These are phyloP conservation scores for Mortierella polycephala DNA, from an alignment of 371 early-diverging fungal genomes.

Conservation along the genomic window DNA sequence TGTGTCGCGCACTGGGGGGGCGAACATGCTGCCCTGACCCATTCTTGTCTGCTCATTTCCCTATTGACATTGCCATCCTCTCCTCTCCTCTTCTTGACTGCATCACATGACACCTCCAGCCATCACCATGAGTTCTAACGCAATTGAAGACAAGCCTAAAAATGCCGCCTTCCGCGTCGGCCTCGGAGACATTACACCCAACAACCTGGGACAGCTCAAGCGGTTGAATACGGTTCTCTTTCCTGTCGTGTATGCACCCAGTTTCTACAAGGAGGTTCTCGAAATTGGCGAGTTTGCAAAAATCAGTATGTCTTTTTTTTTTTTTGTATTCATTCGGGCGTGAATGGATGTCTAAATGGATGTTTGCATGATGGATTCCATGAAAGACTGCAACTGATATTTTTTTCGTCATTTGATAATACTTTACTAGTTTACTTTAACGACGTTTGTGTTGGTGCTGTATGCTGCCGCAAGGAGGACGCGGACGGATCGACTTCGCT, in stretches of 20 bases:
- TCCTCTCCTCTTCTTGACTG: too few relatives aligned
- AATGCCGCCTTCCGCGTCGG: constrained; percentile 55
- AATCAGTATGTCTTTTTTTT: constrained; percentile 61
- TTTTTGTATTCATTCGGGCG: not conserved
- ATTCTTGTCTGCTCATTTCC: too few relatives aligned
- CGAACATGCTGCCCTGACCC: too few relatives aligned
- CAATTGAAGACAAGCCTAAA: constrained; percentile 24
- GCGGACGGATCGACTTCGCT: constrained; percentile 44
- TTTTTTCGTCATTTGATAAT: not conserved
- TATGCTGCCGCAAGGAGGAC: constrained; percentile 84
- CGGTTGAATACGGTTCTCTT: constrained; percentile 84
- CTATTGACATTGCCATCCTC: too few relatives aligned
- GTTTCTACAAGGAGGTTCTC: constrained; percentile 84
- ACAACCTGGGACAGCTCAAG: constrained; percentile 78
- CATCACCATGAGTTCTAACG: constrained; percentile 38
- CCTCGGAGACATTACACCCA: constrained; percentile 73
- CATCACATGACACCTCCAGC: constrained; percentile 45
- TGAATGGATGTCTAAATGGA: too few relatives aligned
- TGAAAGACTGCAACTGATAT: not conserved
- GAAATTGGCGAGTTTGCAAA: constrained; percentile 78
- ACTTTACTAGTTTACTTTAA: constrained; percentile 72
- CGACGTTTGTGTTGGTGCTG: constrained; percentile 85
- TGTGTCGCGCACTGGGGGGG: too few relatives aligned
- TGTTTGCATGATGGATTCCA: too few relatives aligned
- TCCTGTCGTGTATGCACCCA: constrained; percentile 85